These are phyloP conservation scores for Picea abies DNA, from an alignment of 83 land plant species.

Conservation along the genomic window DNA sequence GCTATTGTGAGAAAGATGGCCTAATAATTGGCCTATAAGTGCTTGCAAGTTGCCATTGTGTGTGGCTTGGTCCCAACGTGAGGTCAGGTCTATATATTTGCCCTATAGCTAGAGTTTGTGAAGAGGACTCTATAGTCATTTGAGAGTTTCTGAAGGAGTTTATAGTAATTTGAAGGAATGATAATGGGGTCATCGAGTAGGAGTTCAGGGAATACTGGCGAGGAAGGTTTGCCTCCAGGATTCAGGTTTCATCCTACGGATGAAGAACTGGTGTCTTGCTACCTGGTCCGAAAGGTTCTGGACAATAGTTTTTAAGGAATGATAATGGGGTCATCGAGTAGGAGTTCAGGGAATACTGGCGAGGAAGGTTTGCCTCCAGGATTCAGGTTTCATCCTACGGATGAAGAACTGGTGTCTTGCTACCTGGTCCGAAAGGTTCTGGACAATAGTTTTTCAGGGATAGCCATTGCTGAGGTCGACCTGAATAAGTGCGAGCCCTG, in stretches of 20 bases:
- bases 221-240: constrained; percentile 63
- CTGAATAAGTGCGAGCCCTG: constrained; percentile 69
- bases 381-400: constrained; percentile 75
- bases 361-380: constrained; percentile 66
- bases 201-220: background rate
- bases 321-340: background rate
- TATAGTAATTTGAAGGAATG: background rate
- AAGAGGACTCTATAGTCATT: too few relatives aligned
- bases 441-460: constrained; percentile 34
- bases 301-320: constrained; percentile 35
- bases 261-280: constrained; percentile 62
- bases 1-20: too few relatives aligned
- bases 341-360: too few relatives aligned
- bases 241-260: constrained; percentile 79
- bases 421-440: constrained; percentile 61
- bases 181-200: background rate
- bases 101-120: too few relatives aligned
- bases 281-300: constrained; percentile 57
- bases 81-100: too few relatives aligned
- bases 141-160: too few relatives aligned
- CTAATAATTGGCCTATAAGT: too few relatives aligned
- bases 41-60: too few relatives aligned
- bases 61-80: too few relatives aligned
- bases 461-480: constrained; percentile 62
- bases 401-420: constrained; percentile 62